Percentiles rank a stretch among this genome's conserved stretches.
Conservation (phyloP, 352 stramenopile genomes). For the Thalassiosira livingstoniorum region DNA sequence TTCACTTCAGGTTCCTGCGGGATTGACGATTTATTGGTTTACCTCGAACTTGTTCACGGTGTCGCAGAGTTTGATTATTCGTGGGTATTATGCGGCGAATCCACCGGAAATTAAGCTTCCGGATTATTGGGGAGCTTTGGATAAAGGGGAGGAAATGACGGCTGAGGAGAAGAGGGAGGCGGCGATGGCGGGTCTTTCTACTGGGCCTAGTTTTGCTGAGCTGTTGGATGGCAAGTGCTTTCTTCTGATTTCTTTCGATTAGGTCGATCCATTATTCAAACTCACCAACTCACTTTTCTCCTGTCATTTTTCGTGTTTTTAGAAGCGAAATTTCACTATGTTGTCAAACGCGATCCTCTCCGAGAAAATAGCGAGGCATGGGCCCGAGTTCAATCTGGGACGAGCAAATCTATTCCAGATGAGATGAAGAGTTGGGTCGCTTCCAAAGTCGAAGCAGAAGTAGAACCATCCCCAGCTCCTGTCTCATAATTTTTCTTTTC, state of each 20-base stretch:
- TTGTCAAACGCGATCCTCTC: constrained; percentile 65
- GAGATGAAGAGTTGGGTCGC: constrained; percentile 59
- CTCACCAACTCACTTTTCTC: background rate
- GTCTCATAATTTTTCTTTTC: too few species aligned
- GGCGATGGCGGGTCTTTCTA: constrained; percentile 70
- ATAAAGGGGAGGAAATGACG: constrained; percentile 73
- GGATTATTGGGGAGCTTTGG: constrained; percentile 82
- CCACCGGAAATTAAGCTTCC: constrained; percentile 81
- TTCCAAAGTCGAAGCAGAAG: constrained; percentile 22
- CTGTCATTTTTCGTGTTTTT: constrained; percentile 4
- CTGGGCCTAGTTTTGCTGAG: constrained; percentile 71
- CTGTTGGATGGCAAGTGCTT: constrained; percentile 47
- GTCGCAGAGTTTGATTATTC: constrained; percentile 70
- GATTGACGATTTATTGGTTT: constrained; percentile 87
- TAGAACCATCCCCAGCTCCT: too few species aligned
- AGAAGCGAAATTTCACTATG: constrained; percentile 70
- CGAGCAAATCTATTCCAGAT: constrained; percentile 35
- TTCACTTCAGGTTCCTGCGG: constrained; percentile 88
- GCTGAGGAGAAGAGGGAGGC: constrained; percentile 75
- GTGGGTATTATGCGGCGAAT: constrained; percentile 80
- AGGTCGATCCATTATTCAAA: background rate
- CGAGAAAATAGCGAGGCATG: constrained; percentile 63
- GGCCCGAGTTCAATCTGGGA: constrained; percentile 34
- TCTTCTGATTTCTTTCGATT: background rate
- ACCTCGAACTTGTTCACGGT: constrained; percentile 83